These are phyloP conservation scores for Lodderomyces pseudojiufengensis DNA, from an alignment of 1,139 yeast species.

Conservation along the genomic window DNA sequence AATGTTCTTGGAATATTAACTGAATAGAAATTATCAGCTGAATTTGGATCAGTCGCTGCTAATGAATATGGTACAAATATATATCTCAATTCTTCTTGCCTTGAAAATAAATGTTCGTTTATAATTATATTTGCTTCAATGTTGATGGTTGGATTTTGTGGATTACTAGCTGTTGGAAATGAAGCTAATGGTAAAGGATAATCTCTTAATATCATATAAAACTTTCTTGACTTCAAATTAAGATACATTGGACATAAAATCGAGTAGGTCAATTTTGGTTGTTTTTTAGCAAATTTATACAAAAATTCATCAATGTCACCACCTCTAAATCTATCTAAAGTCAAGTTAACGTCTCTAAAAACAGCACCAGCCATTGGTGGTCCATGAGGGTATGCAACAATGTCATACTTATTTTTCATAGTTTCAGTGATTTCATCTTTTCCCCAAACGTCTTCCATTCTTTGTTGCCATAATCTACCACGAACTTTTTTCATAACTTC, in stretches of 20 bases:
- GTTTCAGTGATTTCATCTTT: slow-evolving; percentile 28
- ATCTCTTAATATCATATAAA: slow-evolving; percentile 35
- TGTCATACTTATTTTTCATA: slow-evolving; percentile 32
- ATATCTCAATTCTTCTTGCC: slow-evolving; percentile 41
- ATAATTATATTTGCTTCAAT: slow-evolving; percentile 38
- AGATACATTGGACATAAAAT: slow-evolving; percentile 36
- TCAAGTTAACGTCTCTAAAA: slow-evolving; percentile 30
- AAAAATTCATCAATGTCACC: slow-evolving; percentile 36
- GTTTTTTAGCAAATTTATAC: slow-evolving; percentile 35
- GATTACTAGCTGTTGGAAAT: slow-evolving; percentile 33
- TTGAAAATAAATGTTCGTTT: slow-evolving; percentile 37
- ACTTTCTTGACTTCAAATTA: slow-evolving; percentile 28
- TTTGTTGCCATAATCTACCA: slow-evolving; percentile 24
- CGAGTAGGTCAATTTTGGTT: slow-evolving; percentile 39
- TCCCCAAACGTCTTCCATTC: slow-evolving; percentile 34
- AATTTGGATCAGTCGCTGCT: slow-evolving; percentile 24
- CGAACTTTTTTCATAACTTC: slow-evolving; percentile 25
- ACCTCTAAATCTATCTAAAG: slow-evolving; percentile 26
- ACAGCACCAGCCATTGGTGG: slow-evolving; percentile 33
- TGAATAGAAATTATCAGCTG: slow-evolving; percentile 39
- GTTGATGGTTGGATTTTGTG: slow-evolving; percentile 25
- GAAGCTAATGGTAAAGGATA: slow-evolving; percentile 42
- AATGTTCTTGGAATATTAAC: slow-evolving; percentile 41
- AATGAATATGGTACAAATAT: slow-evolving; percentile 47
- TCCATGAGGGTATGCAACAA: slow-evolving; percentile 34